These are phyloP conservation scores for Starmerella roubikii DNA, from an alignment of 805 yeast species.

Conservation along the genomic window DNA sequence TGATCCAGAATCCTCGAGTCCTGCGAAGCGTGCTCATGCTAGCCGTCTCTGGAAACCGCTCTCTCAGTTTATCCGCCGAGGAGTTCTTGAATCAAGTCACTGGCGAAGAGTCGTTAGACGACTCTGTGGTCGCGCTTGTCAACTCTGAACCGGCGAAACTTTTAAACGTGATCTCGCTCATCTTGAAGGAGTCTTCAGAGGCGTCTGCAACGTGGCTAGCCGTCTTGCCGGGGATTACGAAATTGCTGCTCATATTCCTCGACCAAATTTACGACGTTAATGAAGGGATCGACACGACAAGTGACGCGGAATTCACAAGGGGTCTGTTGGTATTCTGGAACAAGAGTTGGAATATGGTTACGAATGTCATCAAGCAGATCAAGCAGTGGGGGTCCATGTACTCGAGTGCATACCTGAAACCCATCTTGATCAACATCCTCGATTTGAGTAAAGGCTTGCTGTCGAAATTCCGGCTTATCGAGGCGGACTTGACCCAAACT, in stretches of 20 bases:
- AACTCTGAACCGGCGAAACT: neutral
- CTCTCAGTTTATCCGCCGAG: constrained; percentile 7
- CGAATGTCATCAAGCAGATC: constrained; percentile 53
- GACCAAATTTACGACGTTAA: constrained; percentile 12
- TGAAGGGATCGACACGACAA: constrained; percentile 13
- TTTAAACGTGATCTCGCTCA: constrained; percentile 1
- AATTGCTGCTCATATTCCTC: constrained; percentile 2
- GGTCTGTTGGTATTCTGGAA: constrained; percentile 42
- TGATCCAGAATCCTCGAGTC: neutral
- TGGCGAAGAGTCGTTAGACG: constrained; percentile 3
- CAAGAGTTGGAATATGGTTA: constrained; percentile 56
- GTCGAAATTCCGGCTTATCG: constrained; percentile 47
- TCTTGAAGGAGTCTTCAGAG: constrained; percentile 5
- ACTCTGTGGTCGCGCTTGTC: neutral
- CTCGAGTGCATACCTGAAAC: constrained; percentile 44
- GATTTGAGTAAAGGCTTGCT: constrained; percentile 60
- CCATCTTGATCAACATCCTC: constrained; percentile 74
- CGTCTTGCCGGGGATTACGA: constrained; percentile 10
- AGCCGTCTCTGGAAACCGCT: constrained; percentile 6
- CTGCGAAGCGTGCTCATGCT: constrained; percentile 5
- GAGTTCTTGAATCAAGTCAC: constrained; percentile 8
- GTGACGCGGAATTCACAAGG: neutral
- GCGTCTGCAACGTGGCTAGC: constrained; percentile 7
- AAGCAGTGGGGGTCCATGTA: constrained; percentile 61
- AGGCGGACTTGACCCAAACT: constrained; percentile 20